Conservation (phyloP, 78 protist genomes). For the Dictyostelium citrinum region DNA sequence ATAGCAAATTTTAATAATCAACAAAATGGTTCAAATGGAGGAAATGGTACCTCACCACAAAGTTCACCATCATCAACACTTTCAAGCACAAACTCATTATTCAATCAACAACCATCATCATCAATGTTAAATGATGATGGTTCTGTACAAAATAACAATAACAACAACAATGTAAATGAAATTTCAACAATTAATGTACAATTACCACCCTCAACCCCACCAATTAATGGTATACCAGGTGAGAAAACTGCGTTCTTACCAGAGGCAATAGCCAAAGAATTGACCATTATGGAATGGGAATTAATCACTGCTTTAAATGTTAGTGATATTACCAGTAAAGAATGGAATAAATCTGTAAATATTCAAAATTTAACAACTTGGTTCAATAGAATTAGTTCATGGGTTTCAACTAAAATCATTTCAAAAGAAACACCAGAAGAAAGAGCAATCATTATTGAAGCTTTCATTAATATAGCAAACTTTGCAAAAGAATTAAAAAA, state of each 20-base stretch:
- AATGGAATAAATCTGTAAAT: constrained; percentile 38
- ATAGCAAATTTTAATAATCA: neutral
- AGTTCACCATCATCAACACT: neutral
- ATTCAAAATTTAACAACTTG: constrained; percentile 51
- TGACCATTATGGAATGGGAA: constrained; percentile 71
- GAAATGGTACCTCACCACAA: neutral
- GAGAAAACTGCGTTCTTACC: constrained; percentile 63
- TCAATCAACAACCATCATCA: neutral
- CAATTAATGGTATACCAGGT: neutral
- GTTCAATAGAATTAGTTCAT: constrained; percentile 71
- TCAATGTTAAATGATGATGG: neutral
- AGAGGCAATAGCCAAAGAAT: constrained; percentile 55
- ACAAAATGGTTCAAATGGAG: neutral
- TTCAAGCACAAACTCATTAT: neutral
- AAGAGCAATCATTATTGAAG: constrained; percentile 73
- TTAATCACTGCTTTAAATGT: constrained; percentile 38
- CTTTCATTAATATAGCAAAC: constrained; percentile 62
- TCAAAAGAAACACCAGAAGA: constrained; percentile 80
- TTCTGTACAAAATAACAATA: neutral
- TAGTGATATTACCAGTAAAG: constrained; percentile 38
- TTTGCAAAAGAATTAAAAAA: constrained; percentile 69
- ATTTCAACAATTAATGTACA: neutral
- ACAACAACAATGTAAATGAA: constrained; percentile 9
- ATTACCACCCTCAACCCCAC: neutral
- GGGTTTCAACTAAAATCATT: constrained; percentile 78